Evolutionary conservation across 2,329 filamentous ascomycete genomes (phyloP), one percentile per base, ranked within the genome.

Genomic region (Penicillium capsulatum): DNA sequence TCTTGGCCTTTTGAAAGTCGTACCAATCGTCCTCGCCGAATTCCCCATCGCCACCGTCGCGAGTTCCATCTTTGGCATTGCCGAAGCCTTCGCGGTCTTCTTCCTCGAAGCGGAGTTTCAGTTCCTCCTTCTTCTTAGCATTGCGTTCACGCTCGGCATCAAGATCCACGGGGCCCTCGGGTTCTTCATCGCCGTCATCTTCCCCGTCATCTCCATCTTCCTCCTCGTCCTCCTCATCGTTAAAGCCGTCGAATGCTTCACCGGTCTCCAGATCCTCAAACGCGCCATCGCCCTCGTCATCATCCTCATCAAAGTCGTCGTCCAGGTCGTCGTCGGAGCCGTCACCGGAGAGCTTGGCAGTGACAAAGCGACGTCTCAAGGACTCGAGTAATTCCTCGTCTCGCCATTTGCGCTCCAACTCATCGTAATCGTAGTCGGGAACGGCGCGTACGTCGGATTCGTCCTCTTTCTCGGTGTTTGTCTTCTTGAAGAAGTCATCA

Each of bases 21-120:
- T 98, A 98, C 94, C 94, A 98, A 40, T 98, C 87, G 61, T 98
- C 92, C 66, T 98, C 92, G 36, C 90, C 92, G 57, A 94, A 97
- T 42, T 80, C 72, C 37, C 91, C 80, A 4, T 80, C 73, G 3
- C 76, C 75, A 22, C 76, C 83, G 19, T 78, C 80, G 50, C 84
- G 84, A 35, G 83, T 80, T 17, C 86, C 82, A 60, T 94, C 94
- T 66, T 92, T 88, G 58, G 94, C 94, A 57, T 86, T 81, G 5
- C 60, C 68, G 61, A 96, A 90, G 0, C 92, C 92, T 61, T 98
- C 92, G n/a, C 87, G 79, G 60, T 98, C 92, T 72, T 98, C 92
- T 65, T 97, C 90, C 59, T 98, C 92, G 59, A 98, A 98, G 1
- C 94, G 81, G 36, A 94, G 73, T 61, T 88, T 94, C 37, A 98